These are phyloP conservation scores for Diaporthe caulivora DNA, from an alignment of 2,329 filamentous ascomycete species.

Conservation along the genomic window DNA sequence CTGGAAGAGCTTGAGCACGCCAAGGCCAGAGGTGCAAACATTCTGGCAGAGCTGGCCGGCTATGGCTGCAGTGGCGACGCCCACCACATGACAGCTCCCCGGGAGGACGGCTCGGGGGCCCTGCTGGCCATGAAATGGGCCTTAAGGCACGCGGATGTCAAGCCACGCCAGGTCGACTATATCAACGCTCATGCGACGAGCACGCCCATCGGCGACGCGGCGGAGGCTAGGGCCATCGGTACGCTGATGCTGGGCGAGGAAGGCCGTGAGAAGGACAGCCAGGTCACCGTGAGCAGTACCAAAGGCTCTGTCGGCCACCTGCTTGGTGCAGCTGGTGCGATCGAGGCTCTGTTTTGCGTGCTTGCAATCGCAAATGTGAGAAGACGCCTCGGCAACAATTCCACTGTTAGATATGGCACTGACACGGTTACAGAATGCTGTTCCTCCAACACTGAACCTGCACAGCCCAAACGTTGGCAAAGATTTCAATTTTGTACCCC, in stretches of 20 bases:
- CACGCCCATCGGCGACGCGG: conserved; percentile 85
- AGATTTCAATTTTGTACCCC: conserved; percentile 87
- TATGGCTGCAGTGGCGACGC: conserved; percentile 94
- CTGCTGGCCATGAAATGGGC: conserved; percentile 87
- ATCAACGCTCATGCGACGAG: conserved; percentile 96
- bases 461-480: conserved; percentile 74
- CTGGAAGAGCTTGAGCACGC: conserved; percentile 94
- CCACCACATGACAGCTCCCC: conserved; percentile 92
- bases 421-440: conserved; percentile 67
- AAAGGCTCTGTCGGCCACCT: conserved; percentile 95
- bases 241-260: conserved; percentile 80
- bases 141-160: conserved; percentile 77
- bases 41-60: conserved; percentile 90
- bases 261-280: conserved; percentile 69
- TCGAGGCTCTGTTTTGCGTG: conserved; percentile 89
- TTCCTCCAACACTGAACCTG: conserved; percentile 92
- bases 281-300: conserved; percentile 90
- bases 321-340: conserved; percentile 88
- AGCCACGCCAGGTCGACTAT: conserved; percentile 83
- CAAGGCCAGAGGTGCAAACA: conserved; percentile 78
- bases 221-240: conserved; percentile 88
- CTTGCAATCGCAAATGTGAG: conserved; percentile 83
- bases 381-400: conserved; percentile 38
- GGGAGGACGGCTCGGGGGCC: conserved; percentile 84
- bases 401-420: not conserved